These are phyloP conservation scores for Exophiala oligosperma DNA, from an alignment of 2,329 filamentous ascomycete genomes.

Conservation along the genomic window DNA sequence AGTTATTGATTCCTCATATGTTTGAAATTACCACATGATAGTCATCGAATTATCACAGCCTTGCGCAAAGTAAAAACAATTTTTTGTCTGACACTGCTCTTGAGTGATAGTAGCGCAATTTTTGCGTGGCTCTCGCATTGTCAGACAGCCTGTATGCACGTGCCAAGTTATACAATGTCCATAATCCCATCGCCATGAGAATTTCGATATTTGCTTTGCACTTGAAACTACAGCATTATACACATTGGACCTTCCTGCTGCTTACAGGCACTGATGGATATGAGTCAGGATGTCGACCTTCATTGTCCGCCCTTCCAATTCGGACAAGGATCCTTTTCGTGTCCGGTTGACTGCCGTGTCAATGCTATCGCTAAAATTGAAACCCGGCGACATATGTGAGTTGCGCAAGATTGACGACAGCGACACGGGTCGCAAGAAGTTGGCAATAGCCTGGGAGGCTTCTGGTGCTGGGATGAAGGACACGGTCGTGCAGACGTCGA, in stretches of 20 bases:
- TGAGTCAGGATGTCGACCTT: conserved; percentile 39
- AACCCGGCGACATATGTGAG: conserved; percentile 60
- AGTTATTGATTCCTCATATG: too few species aligned
- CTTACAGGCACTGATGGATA: neutral
- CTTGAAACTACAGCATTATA: neutral
- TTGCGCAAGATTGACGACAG: conserved; percentile 34
- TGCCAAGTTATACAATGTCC: neutral
- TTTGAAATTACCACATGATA: too few species aligned
- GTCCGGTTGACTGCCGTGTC: conserved; percentile 58
- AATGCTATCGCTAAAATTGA: conserved; percentile 55
- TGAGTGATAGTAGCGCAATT: too few species aligned
- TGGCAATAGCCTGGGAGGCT: conserved; percentile 62
- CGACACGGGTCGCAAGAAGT: conserved; percentile 17
- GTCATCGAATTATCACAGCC: neutral
- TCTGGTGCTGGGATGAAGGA: conserved; percentile 61
- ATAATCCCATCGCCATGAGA: too few species aligned
- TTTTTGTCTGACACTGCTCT: neutral
- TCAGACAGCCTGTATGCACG: neutral
- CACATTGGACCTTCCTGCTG: neutral
- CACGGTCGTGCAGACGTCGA: conserved; percentile 70
- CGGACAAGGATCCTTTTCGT: conserved; percentile 59
- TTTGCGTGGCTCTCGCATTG: neutral
- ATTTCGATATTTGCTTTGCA: too few species aligned
- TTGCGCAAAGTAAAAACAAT: neutral
- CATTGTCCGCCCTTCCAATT: conserved; percentile 56